Evolutionary conservation across 495 filamentous ascomycete genomes (phyloP).

Genomic region (Collariella sp.): DNA sequence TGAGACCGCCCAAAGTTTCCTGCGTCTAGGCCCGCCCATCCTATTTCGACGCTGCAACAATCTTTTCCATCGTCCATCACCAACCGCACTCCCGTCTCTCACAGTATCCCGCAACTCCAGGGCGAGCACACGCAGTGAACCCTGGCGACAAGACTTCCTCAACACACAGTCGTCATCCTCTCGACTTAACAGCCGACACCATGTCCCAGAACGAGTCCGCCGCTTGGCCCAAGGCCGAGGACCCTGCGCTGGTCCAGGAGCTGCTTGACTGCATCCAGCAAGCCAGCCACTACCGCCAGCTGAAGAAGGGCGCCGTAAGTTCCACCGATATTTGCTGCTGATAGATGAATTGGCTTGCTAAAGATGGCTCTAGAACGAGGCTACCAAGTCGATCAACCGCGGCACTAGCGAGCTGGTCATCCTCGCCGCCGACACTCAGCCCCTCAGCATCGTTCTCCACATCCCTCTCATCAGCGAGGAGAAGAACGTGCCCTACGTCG

Average conservation of each 20-base stretch:
- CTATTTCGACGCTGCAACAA: not conserved
- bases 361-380: conserved; percentile 30
- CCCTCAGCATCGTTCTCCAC: conserved; percentile 86
- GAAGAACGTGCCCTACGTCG: conserved; percentile 61
- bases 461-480: conserved; percentile 62
- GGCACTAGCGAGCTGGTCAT: conserved; percentile 84
- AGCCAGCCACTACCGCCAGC: conserved; percentile 70
- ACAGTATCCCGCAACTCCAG: conserved; percentile 15
- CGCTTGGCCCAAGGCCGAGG: conserved; percentile 82
- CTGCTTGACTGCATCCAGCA: conserved; percentile 86
- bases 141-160: conserved; percentile 18
- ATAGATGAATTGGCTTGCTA: not conserved
- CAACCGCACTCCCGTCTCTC: conserved; percentile 5
- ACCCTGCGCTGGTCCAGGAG: conserved; percentile 65
- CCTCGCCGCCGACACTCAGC: conserved; percentile 77
- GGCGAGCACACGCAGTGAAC: conserved; percentile 29
- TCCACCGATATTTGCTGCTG: not conserved
- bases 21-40: not conserved
- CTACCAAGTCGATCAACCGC: conserved; percentile 82
- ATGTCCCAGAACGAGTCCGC: conserved; percentile 47
- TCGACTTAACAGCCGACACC: conserved; percentile 7
- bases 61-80: not conserved
- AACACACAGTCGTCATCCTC: not conserved
- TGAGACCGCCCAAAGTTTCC: conserved; percentile 12
- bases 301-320: conserved; percentile 69